Percentiles rank a stretch among this genome's conserved stretches.
Evolutionary conservation across 352 stramenopile species (phyloP).

Genomic region (Globisporangium camurandrum): DNA sequence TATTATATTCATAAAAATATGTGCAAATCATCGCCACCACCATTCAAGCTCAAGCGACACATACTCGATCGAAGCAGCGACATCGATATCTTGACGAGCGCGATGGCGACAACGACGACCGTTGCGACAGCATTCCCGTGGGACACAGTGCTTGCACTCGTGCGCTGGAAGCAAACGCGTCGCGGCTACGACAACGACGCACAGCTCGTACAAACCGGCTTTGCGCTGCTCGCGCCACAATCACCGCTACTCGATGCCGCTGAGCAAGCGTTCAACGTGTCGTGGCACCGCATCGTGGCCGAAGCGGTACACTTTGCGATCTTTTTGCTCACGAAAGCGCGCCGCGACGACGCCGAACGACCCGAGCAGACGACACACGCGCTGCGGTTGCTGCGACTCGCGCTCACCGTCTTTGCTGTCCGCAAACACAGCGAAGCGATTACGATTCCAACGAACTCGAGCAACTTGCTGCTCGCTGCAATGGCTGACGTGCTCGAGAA

Average conservation of each 20-base stretch:
- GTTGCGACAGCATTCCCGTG: slow-evolving; percentile 11
- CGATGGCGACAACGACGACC: background rate
- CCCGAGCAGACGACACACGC: slow-evolving; percentile 27
- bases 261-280: slow-evolving; percentile 45
- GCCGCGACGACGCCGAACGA: slow-evolving; percentile 21
- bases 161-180: slow-evolving; percentile 57
- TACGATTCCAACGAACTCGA: slow-evolving; percentile 50
- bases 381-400: slow-evolving; percentile 47
- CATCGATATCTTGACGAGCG: too few species aligned
- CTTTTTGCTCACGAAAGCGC: slow-evolving; percentile 52
- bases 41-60: too few species aligned
- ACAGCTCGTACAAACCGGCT: slow-evolving; percentile 26
- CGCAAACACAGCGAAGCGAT: slow-evolving; percentile 18
- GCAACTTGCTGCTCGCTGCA: slow-evolving; percentile 62
- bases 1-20: too few species aligned
- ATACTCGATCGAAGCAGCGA: too few species aligned
- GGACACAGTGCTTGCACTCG: slow-evolving; percentile 50
- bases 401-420: slow-evolving; percentile 34
- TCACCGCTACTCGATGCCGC: slow-evolving; percentile 17
- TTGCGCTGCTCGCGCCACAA: slow-evolving; percentile 22
- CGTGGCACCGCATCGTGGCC: slow-evolving; percentile 44
- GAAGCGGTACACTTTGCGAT: slow-evolving; percentile 66
- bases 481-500: slow-evolving; percentile 57
- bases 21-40: too few species aligned
- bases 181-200: slow-evolving; percentile 43